Percentiles rank a stretch among this genome's conserved stretches.
These are phyloP conservation scores for Lepidium aucheri DNA, from an alignment of 345 rosid species.

Conservation along the genomic window DNA sequence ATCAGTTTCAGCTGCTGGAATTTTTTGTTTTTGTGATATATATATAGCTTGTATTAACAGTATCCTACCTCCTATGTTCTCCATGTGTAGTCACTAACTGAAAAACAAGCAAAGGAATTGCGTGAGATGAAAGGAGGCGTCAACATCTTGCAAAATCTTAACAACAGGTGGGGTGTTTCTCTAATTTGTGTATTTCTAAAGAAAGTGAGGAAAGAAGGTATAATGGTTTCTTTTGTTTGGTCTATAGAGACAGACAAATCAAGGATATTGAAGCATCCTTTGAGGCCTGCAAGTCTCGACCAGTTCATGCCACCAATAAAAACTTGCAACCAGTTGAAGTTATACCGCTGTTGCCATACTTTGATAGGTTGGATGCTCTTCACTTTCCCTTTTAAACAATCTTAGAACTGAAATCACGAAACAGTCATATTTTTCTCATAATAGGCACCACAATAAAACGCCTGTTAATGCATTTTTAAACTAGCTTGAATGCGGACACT, in stretches of 20 bases:
- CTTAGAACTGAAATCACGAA: neutral
- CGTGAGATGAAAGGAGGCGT: constrained; percentile 74
- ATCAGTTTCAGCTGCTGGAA: constrained; percentile 2
- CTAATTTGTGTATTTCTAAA: constrained; percentile 3
- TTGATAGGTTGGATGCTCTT: constrained; percentile 54
- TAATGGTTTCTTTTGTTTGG: constrained; percentile 1
- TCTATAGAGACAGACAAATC: constrained; percentile 78
- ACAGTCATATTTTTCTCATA: neutral
- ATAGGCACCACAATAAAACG: neutral
- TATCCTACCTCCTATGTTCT: neutral
- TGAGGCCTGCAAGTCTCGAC: constrained; percentile 67
- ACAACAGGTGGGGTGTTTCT: constrained; percentile 57
- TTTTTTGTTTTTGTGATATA: neutral
- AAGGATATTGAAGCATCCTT: constrained; percentile 89
- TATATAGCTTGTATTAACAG: neutral
- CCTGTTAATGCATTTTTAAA: neutral
- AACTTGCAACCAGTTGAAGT: constrained; percentile 64
- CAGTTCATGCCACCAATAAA: constrained; percentile 86
- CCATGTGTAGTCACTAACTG: constrained; percentile 74
- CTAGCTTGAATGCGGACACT: neutral
- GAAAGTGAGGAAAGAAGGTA: neutral
- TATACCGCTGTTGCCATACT: constrained; percentile 79
- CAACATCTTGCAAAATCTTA: constrained; percentile 62
- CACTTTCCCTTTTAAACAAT: neutral
- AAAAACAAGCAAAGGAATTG: constrained; percentile 92